These are phyloP conservation scores for Phytophthora pisi DNA, from an alignment of 352 stramenopile species.

Conservation along the genomic window DNA sequence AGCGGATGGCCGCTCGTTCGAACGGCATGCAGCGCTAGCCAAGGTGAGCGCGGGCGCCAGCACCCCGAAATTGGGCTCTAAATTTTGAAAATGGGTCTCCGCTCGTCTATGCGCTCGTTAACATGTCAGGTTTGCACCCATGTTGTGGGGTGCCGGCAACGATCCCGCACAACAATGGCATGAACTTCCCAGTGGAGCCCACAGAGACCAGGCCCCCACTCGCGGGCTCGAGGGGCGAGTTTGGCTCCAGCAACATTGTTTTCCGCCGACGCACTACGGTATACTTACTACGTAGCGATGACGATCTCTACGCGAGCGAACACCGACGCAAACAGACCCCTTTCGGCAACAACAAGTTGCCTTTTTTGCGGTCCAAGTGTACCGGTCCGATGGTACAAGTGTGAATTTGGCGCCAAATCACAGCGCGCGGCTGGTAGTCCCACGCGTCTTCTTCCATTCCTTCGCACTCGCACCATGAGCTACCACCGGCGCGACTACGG, in stretches of 20 bases:
- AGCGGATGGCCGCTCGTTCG: background rate
- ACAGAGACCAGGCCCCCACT: no score
- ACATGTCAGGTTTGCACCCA: background rate
- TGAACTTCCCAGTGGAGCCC: no score
- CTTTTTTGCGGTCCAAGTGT: background rate
- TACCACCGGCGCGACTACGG: conserved; percentile 23
- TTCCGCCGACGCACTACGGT: background rate
- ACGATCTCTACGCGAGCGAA: background rate
- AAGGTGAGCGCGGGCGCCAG: background rate
- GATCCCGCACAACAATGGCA: no score
- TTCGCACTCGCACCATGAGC: conserved; percentile 18
- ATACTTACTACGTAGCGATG: background rate
- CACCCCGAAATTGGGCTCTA: background rate
- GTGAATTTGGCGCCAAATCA: background rate
- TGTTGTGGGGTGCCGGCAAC: no score
- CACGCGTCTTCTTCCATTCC: background rate
- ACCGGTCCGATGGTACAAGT: background rate
- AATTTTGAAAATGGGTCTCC: background rate
- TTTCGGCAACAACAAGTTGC: background rate
- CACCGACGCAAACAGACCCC: conserved; percentile 2
- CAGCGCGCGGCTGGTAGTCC: background rate
- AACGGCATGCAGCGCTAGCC: background rate
- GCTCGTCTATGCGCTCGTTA: background rate
- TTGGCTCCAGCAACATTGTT: background rate
- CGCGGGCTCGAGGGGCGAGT: background rate